A percentile compares a stretch with the other conserved stretches of the same genome.
Conservation (phyloP, 768 basidiomycete species). For the Termitomyces bulborhizus region DNA sequence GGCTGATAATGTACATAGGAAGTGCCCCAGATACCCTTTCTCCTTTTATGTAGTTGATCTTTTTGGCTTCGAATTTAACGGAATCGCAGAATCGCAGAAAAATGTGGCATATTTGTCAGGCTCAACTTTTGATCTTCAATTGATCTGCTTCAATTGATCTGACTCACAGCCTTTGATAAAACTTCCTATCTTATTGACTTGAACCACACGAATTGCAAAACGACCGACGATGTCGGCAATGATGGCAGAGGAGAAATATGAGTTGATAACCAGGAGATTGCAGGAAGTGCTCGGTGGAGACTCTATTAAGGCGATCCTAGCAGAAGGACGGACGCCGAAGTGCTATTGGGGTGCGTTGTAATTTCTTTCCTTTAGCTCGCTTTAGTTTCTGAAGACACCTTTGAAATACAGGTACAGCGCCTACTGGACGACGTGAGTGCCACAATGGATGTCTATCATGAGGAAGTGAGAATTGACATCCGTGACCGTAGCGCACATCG, state of each 20-base stretch:
- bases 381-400: constrained; percentile 5
- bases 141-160: constrained; percentile 7
- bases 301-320: constrained; percentile 70
- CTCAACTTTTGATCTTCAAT: neutral
- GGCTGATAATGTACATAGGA: too few species aligned
- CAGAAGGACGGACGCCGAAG: constrained; percentile 70
- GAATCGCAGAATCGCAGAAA: too few species aligned
- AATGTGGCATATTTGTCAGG: neutral
- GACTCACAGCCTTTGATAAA: constrained; percentile 1
- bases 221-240: constrained; percentile 4
- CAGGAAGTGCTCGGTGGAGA: constrained; percentile 89
- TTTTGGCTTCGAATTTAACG: too few species aligned
- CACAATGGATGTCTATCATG: neutral
- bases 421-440: constrained; percentile 86
- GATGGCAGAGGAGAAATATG: constrained; percentile 51
- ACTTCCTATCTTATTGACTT: neutral
- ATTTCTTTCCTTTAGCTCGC: neutral
- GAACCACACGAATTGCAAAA: neutral
- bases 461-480: constrained; percentile 1
- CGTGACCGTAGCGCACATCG: constrained; percentile 73
- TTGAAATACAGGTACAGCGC: constrained; percentile 65
- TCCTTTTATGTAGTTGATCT: too few species aligned
- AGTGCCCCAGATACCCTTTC: too few species aligned
- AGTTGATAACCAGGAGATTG: constrained; percentile 79
- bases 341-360: constrained; percentile 83